Conservation (phyloP, 2,329 filamentous ascomycete species). For the Colletotrichum orbiculare region DNA sequence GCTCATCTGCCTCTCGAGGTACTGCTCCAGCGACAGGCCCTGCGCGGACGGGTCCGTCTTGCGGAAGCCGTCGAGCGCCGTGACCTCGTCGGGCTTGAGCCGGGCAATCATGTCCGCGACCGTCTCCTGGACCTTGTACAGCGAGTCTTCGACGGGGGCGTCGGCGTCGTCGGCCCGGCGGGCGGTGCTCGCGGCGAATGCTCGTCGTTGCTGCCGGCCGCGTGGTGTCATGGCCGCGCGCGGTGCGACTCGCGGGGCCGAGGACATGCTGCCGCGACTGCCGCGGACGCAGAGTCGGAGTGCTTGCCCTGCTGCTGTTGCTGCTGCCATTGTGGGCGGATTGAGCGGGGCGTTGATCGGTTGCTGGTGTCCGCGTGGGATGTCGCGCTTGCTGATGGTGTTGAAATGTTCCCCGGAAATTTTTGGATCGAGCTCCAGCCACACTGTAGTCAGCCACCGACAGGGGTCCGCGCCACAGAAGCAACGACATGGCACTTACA, state of each 20-base stretch:
- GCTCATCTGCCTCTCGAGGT: conserved; percentile 21
- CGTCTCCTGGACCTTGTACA: conserved; percentile 11
- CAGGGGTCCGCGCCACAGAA: not conserved
- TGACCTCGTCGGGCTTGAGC: conserved; percentile 34
- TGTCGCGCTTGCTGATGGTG: conserved; percentile 23
- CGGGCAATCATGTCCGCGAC: conserved; percentile 32
- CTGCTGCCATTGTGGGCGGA: conserved; percentile 48
- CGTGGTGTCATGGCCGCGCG: conserved; percentile 10
- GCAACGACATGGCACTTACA: too few relatives aligned
- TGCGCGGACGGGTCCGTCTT: conserved; percentile 43
- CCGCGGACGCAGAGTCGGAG: conserved; percentile 47
- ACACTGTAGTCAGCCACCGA: conserved; percentile 17
- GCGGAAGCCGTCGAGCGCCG: conserved; percentile 44
- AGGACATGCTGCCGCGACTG: conserved; percentile 45
- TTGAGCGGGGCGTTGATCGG: conserved; percentile 17
- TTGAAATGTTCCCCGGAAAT: conserved; percentile 34
- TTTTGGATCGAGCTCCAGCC: conserved; percentile 37
- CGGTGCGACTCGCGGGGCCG: conserved; percentile 28
- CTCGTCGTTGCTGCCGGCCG: conserved; percentile 37
- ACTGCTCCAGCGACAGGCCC: conserved; percentile 27
- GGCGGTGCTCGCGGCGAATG: conserved; percentile 44
- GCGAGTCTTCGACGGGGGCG: conserved; percentile 36
- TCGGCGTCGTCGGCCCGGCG: conserved; percentile 42
- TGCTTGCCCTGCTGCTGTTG: conserved; percentile 45
- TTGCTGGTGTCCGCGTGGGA: conserved; percentile 18